Base-by-base conservation (phyloP, 2,329 filamentous ascomycete species). In the Trichoderma arundinaceum region DNA sequence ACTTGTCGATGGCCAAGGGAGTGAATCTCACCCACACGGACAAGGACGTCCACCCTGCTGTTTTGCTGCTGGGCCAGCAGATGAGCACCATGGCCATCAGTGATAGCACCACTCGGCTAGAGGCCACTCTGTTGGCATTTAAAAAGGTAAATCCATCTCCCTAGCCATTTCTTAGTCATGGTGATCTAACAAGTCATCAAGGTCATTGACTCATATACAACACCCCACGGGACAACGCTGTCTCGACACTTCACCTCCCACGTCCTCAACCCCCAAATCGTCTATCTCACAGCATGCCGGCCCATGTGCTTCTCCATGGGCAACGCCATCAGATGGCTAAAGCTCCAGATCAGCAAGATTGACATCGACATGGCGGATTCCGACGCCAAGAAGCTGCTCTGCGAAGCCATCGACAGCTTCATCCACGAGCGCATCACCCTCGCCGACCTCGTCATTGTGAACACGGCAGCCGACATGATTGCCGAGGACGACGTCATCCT, bases 291-390 rank as follows among this genome's bases (percentile, higher is more conserved):
- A 67, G 92, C 92, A 71, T 97, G 94, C 74, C 89, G 95, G n/a
- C 94, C 95, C 39, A 91, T 99, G 79, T 96, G 92, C 70, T 95
- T 97, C 78, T 92, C 92, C 68, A 97, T 98, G 89, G 95, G 95
- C 67, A 99, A 98, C 77, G 93, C 93, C 41, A 96, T 99, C 75
- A 88, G 95, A 63, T 94, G 93, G 84, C 85, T 99, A 57, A 99
- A 99, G 82, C 87, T 97, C 54, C 88, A 92, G 73, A 94, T 99
- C 74, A 91, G 92, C 72, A 92, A 92, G 71, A 89, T 97, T 66
- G 93, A 97, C 72, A 92, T 94, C 46, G 91, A 94, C 71, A 86
- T 90, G 1, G 88, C 92, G 35, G 94, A 99, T 75, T 81, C 87
- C 19, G 88, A 92, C 54, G 94, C 94, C 32, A 97, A 97, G 80